Evolutionary conservation across 352 stramenopile species (phyloP), one percentile per base, ranked within the genome.

Genomic region (Phytophthora pluvialis): DNA sequence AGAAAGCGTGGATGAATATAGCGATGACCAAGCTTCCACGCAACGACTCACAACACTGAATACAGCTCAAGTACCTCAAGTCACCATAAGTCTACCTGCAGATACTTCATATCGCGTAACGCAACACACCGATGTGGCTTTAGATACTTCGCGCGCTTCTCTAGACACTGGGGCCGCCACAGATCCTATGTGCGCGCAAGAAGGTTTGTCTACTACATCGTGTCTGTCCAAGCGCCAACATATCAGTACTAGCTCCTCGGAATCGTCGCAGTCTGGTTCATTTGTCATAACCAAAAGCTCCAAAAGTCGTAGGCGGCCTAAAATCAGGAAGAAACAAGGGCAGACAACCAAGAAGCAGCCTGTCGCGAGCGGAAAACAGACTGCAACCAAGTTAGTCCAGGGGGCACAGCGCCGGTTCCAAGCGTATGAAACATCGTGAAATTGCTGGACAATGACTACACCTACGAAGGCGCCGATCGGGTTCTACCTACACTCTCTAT

Each of bases 221-320:
- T 18, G 43, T 12, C 64, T 13, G 11, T 51, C 8, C 50, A 60
- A 31, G 18, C 48, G 15, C 13, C 29, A 61, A 48, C 40, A 61
- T 29, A 18, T n/a, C 13, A 61, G 35, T 45, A 54, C 21, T 18
- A 36, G 43, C 4, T 64, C 44, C 11, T 54, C 35, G 16, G 55
- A 55, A 13, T 55, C 39, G 2, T 28, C 31, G 2, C 28, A 40
- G 8, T 29, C 54, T 31, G 33, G 18, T 31, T 46, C 44, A 9
- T 54, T 39, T 48, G 7, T 36, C 12, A 15, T 53, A n/a, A 21
- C 32, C 7, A 54, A 62, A 48, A 54, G 42, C 4, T 12, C 31
- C 5, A 29, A 6, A 35, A 52, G 31, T 38, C 40, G 18, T 13
- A 40, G 42, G 1, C 42, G 53, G 13, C 42, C 54, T 13, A 15